Evolutionary conservation across 768 basidiomycete species (phyloP), one percentile per base, ranked within the genome.

Genomic region (Auricularia heimuer): DNA sequence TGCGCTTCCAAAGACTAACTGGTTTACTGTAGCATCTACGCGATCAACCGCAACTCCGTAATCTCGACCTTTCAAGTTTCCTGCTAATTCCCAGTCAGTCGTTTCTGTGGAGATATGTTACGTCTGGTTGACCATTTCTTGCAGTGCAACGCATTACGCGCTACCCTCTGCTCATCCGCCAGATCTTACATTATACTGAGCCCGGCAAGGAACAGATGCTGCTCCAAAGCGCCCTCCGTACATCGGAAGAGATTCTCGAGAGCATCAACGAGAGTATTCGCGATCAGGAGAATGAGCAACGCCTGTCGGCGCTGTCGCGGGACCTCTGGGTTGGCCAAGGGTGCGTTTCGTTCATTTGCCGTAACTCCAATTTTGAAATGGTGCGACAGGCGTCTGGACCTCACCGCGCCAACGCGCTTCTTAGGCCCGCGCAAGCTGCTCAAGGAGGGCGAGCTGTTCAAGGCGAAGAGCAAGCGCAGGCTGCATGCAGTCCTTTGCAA

Each of bases 141-240:
- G 35, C 66, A 94, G 92, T 95, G 94, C 94, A 97, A 85, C 87
- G 96, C 8, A 87, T 98, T 64, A 97, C 96, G 0, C 82, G 93
- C 65, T 99, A 98, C 72, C 96, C 96, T 0, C 79, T 99, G 0
- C 80, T 98, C 37, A 86, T 98, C 68, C 86, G 86, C 63, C 70
- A 90, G 83, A 90, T 97, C 67, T 73, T 92, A 33, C 82, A 87
- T 24, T 91, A 94, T 72, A 94, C 93, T 2, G 85, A 88, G 36
- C 75, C 78, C 1, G 83, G 84, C 33, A 78, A 83, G 6, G 92
- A 94, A 71, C 80, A 82, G 36, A 73, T 76, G 14, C 75, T 76
- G 4, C 83, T 94, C 62, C 75, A 80, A 1, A 71, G 74, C 0
- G 81, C 90, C 0, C 80, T 90, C 1, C 75, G 80, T 7, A 83